Conservation (phyloP, 441 rosid species). For the Arabidopsis hybrid region DNA sequence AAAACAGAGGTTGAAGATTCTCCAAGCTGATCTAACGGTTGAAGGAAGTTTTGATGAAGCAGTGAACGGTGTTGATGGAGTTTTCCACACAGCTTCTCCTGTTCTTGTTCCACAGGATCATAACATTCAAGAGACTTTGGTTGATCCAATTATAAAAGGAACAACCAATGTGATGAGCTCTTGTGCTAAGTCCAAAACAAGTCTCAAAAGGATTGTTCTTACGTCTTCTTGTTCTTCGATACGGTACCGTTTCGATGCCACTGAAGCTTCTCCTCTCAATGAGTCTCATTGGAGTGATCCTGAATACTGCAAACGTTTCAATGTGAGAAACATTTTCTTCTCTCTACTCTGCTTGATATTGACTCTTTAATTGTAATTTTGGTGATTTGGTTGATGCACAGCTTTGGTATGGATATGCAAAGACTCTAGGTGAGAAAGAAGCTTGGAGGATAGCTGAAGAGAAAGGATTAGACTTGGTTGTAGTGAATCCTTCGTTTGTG, state of each 20-base stretch:
- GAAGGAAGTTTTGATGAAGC: conserved; percentile 87
- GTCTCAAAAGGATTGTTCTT: conserved; percentile 72
- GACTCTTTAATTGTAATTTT: too few species aligned
- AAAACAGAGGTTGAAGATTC: conserved; percentile 66
- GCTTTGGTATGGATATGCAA: conserved; percentile 86
- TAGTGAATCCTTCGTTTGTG: conserved; percentile 74
- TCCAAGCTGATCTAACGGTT: conserved; percentile 72
- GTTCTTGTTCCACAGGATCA: conserved; percentile 68
- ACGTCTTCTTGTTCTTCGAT: conserved; percentile 84
- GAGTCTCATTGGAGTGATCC: conserved; percentile 86
- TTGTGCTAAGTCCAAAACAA: conserved; percentile 54
- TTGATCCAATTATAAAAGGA: conserved; percentile 81
- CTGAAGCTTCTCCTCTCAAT: conserved; percentile 61
- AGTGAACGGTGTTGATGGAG: conserved; percentile 78
- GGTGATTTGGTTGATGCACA: conserved; percentile 25
- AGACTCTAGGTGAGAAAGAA: conserved; percentile 74
- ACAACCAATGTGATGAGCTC: conserved; percentile 70
- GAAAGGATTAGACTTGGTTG: conserved; percentile 67
- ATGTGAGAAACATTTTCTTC: conserved; percentile 45
- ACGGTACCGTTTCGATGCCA: conserved; percentile 61
- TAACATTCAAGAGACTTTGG: conserved; percentile 62
- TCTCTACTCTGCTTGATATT: not conserved
- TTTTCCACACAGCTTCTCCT: conserved; percentile 86
- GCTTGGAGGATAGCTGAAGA: conserved; percentile 75
- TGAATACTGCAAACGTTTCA: conserved; percentile 71